Base-by-base conservation (phyloP, 1,284 basidiomycete genomes). In the Tetrapyrgos nigripes region DNA sequence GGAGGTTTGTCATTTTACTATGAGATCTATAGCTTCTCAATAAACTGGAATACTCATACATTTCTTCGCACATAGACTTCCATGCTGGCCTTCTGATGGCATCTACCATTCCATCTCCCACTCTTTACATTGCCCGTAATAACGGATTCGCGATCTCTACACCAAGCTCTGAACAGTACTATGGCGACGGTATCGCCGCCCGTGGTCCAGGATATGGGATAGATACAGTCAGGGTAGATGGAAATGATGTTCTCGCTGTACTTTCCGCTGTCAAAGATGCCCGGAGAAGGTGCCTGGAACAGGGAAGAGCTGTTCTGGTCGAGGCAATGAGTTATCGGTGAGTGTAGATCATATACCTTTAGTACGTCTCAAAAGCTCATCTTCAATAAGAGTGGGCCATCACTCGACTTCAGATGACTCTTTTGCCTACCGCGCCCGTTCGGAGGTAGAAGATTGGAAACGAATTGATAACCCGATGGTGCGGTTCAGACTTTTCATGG, bases 61-160 rank as follows among this genome's bases (percentile, higher is more conserved):
- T 54, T 55, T 49, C 26, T 48, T 27, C 28, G 49, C 54, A 14
- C 44, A 27, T 57, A 79, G 88, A 91, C 70, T 90, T 92, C 70
- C 89, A 92, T 70, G 90, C 91, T 1, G 90, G 91, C 29, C 79
- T 93, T 69, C 81, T 92, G 53, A 79, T 93, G 55, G 89, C 89
- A 26, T 92, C 91, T 3, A 92, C 91, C 0, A 78, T 92, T 44
- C 86, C 89, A 0, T 83, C 86, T 4, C 91, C 92, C 4, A 86
- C 88, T 26, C 72, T 93, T 19, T 92, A 86, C 73, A 83, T 93
- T 60, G 89, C 83, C n/a, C 85, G 91, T 28, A 95, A 93, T 70
- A 94, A 93, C 68, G 94, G 95, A 0, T 97, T 97, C 68, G 96
- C 96, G 27, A 98, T 98, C 70, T 97, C 94, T 37, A 98, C 96